Evolutionary conservation across 139 green algal species (phyloP), one percentile per base, ranked within the genome.

Genomic region (Prasinococcaceae sp.): DNA sequence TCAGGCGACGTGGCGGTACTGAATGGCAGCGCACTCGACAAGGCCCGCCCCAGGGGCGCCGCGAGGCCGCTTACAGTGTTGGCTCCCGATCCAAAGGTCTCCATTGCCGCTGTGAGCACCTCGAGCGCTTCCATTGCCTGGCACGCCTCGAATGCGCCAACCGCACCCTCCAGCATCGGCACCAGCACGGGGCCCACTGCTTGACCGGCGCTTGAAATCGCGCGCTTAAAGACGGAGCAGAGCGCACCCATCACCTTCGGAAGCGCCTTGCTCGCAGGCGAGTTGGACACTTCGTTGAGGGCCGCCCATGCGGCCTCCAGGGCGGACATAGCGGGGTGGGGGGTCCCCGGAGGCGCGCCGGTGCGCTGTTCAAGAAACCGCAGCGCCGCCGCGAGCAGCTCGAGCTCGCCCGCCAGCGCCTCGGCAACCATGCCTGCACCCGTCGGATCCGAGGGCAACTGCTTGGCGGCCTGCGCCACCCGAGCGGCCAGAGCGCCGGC

Each of bases 331-430:
- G 51, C 65, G 6, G 58, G 61, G 30, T 58, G 58, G 43, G 38
- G 30, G 22, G 46, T 16, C 30, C 14, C 19, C 10, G 20, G n/a
- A 9, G 10, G 45, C 30, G 20, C 30, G 4, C 12, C 17, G 26
- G 19, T 32, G 32, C 49, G 53, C 41, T n/a, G n/a, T 10, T 65
- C 56, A 22, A 65, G 24, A 12, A 65, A 65, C 16, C 67, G 50
- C 16, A 76, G 27, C 6, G 58, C 67, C 5, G 65, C 49, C 6
- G 64, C 69, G 35, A 84, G 49, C 39, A 84, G 66, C 5, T 41
- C 30, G 46, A 84, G 60, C 54, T 74, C 65, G 0, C 53, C 50
- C 0, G 63, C 56, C 6, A 84, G 56, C 6, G 52, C 23, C 32
- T 62, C 30, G 14, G 17, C n/a, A 0, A 6, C 23, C 23, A n/a